Conservation (phyloP, 257 asterid genomes). For the Gentiana macrophylla region DNA sequence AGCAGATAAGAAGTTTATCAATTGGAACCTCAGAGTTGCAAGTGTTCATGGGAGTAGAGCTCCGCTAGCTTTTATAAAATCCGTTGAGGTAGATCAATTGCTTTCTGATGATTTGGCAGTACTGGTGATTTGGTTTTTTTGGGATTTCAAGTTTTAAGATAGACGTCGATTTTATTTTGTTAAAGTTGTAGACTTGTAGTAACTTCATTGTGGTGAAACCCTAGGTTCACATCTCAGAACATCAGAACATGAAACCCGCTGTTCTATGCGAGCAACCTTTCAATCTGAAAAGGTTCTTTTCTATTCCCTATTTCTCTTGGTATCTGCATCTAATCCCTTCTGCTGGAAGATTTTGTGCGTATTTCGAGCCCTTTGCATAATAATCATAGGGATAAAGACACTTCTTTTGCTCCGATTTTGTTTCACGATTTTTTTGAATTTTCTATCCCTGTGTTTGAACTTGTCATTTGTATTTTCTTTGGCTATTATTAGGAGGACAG, state of each 20-base stretch:
- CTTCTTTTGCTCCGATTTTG: not conserved
- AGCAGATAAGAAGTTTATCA: constrained; percentile 70
- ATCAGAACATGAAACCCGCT: constrained; percentile 73
- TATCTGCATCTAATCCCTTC: not conserved
- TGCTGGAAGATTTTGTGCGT: no score
- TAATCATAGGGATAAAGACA: no score
- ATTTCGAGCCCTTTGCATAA: no score
- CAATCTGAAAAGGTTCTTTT: constrained; percentile 63
- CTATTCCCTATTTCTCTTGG: not conserved
- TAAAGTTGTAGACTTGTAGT: constrained; percentile 3
- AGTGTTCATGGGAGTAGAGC: constrained; percentile 90
- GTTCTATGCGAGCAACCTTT: constrained; percentile 58
- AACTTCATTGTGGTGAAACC: constrained; percentile 13
- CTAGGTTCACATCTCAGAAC: constrained; percentile 73
- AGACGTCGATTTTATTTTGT: not conserved
- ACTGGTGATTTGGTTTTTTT: not conserved
- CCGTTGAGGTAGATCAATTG: constrained; percentile 50
- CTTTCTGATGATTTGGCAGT: not conserved
- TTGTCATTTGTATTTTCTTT: constrained; percentile 7
- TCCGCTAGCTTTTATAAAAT: constrained; percentile 71
- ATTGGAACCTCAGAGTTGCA: constrained; percentile 77
- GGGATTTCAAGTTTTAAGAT: not conserved
- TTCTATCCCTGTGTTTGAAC: not conserved
- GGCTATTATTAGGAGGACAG: constrained; percentile 53
- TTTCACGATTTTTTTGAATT: not conserved